Conservation (phyloP, 495 filamentous ascomycete species). For the Talaromyces thailandensis region DNA sequence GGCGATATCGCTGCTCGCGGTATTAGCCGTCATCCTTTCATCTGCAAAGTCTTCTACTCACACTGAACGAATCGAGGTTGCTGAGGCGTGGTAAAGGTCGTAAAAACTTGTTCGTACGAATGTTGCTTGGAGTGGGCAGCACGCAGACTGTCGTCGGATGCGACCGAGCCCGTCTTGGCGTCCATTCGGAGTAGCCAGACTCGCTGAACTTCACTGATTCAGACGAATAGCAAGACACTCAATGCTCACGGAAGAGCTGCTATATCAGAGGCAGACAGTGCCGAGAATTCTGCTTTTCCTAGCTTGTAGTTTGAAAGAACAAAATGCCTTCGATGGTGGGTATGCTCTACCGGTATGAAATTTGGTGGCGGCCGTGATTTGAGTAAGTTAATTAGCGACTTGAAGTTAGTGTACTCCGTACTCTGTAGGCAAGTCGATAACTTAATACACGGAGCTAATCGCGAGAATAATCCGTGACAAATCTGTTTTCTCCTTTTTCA, state of each 20-base stretch:
- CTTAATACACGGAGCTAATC: not conserved
- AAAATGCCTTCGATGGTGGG: not conserved
- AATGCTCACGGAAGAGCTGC: not conserved
- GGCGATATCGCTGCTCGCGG: not conserved
- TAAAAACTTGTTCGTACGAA: slow-evolving; percentile 1
- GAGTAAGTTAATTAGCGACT: not conserved
- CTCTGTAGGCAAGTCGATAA: not conserved
- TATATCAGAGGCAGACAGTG: not conserved
- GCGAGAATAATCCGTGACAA: not conserved
- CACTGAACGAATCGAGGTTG: not conserved
- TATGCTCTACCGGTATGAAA: not conserved
- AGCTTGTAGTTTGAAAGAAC: not conserved
- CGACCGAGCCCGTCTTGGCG: slow-evolving; percentile 3
- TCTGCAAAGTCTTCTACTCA: not conserved
- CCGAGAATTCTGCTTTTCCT: not conserved
- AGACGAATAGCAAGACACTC: not conserved
- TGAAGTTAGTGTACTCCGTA: too few species aligned
- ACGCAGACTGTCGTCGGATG: not conserved
- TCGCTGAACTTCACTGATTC: not conserved
- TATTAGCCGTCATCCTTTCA: not conserved
- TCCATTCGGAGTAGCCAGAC: not conserved
- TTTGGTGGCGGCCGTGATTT: not conserved
- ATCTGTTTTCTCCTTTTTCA: not conserved
- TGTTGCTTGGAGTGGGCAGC: not conserved
- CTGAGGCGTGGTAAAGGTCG: not conserved